Percentiles rank a stretch among this genome's conserved stretches.
Conservation (phyloP, 2,329 filamentous ascomycete genomes). For the Fusarium nisikadoi region DNA sequence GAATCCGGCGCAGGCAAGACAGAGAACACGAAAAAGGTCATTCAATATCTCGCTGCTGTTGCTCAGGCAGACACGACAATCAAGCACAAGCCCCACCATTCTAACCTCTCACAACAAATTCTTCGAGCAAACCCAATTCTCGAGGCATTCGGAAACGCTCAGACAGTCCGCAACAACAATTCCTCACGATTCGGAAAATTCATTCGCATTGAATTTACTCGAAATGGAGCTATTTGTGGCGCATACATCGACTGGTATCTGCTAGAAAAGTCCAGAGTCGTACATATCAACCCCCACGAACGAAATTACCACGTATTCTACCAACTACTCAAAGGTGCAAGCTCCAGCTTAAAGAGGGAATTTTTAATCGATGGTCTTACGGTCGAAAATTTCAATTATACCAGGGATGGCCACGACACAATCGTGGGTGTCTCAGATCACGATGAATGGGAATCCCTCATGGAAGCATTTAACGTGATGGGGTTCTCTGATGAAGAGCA, state of each 20-base stretch:
- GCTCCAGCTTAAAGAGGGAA: constrained; percentile 75
- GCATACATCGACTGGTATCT: constrained; percentile 99
- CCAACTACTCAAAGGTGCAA: constrained; percentile 88
- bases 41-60: constrained; percentile 96
- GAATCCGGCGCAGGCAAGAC: constrained; percentile 99
- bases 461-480: constrained; percentile 96
- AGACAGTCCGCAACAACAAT: constrained; percentile 98
- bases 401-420: constrained; percentile 87
- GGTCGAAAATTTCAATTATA: constrained; percentile 91
- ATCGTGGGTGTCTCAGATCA: constrained; percentile 90
- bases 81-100: constrained; percentile 71
- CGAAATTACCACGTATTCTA: constrained; percentile 99
- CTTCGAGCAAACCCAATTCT: constrained; percentile 95
- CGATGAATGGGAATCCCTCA: constrained; percentile 88
- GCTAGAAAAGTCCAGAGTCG: constrained; percentile 96
- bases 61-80: constrained; percentile 82
- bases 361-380: constrained; percentile 80
- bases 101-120: constrained; percentile 95
- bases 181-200: constrained; percentile 99
- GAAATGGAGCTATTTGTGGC: constrained; percentile 88
- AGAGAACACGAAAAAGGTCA: constrained; percentile 99
- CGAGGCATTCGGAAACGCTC: constrained; percentile 97
- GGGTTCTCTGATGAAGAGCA: constrained; percentile 90
- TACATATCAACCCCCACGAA: constrained; percentile 86
- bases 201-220: constrained; percentile 94